A percentile compares a stretch with the other conserved stretches of the same genome.
Evolutionary conservation across 768 basidiomycete species (phyloP).

Genomic region (Filobasidium floriforme): DNA sequence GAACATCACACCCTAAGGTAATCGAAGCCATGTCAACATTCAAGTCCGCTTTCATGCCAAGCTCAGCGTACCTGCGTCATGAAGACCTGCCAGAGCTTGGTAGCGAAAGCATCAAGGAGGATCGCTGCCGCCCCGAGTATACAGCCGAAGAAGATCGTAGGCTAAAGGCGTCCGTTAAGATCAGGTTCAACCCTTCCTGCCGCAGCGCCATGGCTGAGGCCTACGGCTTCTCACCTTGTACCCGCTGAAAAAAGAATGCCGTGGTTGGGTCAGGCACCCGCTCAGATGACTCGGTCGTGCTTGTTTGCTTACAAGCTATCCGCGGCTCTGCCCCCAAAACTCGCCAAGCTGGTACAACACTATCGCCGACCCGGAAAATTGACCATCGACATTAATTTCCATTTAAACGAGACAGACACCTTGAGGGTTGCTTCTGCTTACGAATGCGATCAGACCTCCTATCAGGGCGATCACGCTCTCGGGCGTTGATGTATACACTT

Average conservation of each 20-base stretch:
- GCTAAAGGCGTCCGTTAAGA: constrained; percentile 1
- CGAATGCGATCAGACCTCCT: constrained; percentile 19
- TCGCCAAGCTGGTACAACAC: constrained; percentile 21
- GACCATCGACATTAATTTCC: background rate
- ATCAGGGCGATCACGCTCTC: constrained; percentile 20
- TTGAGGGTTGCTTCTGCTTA: constrained; percentile 7
- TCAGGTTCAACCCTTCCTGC: too few species aligned
- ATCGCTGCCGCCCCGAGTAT: constrained; percentile 10
- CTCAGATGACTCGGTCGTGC: background rate
- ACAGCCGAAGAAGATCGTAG: constrained; percentile 15
- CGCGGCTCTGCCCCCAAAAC: constrained; percentile 14
- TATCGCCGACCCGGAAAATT: background rate
- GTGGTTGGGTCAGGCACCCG: too few species aligned
- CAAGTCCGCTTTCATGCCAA: background rate
- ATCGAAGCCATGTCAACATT: too few species aligned
- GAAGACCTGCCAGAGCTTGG: constrained; percentile 22
- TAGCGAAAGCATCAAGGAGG: constrained; percentile 16
- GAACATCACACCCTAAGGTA: constrained; percentile 17
- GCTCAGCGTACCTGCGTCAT: constrained; percentile 12
- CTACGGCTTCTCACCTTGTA: constrained; percentile 9
- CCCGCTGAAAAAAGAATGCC: constrained; percentile 8
- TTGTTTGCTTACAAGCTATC: constrained; percentile 18
- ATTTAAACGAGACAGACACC: background rate
- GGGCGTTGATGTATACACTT: constrained; percentile 1
- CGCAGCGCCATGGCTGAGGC: background rate